Evolutionary conservation across 192 early-diverging fungal genomes (phyloP), one percentile per base, ranked within the genome.

Genomic region (Coemansia sp.): DNA sequence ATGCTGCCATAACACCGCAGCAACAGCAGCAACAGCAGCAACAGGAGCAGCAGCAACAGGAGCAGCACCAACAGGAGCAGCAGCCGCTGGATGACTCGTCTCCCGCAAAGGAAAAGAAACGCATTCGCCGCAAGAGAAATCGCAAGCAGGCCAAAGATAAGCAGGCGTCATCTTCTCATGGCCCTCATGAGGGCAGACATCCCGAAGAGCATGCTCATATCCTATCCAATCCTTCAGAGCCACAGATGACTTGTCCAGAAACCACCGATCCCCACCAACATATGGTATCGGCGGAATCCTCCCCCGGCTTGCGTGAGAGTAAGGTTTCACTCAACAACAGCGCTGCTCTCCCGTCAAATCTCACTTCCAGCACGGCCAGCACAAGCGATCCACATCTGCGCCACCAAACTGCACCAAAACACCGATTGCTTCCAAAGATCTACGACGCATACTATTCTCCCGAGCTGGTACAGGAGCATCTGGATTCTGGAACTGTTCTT

Each of bases 401-500:
- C 52, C 52, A 54, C 52, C 52, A 21, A 23, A 54, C 9, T 23
- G 21, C 52, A 9, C 13, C 44, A 45, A 53, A 53, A 23, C 61
- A 16, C 9, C 62, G 32, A 12, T 26, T 60, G 6, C 64, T 44
- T 23, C 65, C 44, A 23, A 58, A 48, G 13, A 58, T 68, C 15
- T 71, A 76, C 47, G 69, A 67, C 23, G 53, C 67, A 3, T 71
- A 81, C 67, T 72, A 70, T 54, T 53, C 68, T n/a, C 56, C 69
- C 6, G 48, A 26, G 6, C 32, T 47, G 43, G 65, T 81, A 2
- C 18, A 68, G 32, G 41, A 13, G 4, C 45, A 56, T n/a, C 41
- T 81, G 13, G 43, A 18, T 4, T n/a, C 60, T 9, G 77, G 88
- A 43, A 65, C 76, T 16, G 81, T 94, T 15, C 78, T 91, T 11